Conservation (phyloP, 2,329 filamentous ascomycete genomes). For the Curvularia spicifera region DNA sequence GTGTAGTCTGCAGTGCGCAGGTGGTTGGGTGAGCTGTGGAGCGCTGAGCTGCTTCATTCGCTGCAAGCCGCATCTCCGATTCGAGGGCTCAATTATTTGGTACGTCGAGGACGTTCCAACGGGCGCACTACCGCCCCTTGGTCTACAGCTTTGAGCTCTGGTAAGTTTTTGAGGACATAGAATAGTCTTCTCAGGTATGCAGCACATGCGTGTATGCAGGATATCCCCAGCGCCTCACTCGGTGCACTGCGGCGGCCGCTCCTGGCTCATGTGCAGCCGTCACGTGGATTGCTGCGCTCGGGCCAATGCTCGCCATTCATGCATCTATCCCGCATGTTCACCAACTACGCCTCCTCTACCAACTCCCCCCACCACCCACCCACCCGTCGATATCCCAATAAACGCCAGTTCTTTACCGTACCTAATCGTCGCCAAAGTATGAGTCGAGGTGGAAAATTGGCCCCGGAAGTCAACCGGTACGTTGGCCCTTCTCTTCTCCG, state of each 20-base stretch:
- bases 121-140: background rate
- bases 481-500: conserved; percentile 47
- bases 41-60: conserved; percentile 27
- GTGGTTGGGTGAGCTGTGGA: conserved; percentile 13
- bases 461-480: conserved; percentile 98
- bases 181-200: background rate
- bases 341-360: conserved; percentile 10
- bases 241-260: background rate
- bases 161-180: background rate
- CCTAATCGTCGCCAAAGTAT: conserved; percentile 67
- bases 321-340: conserved; percentile 19
- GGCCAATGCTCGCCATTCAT: conserved; percentile 13
- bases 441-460: conserved; percentile 96
- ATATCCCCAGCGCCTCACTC: background rate
- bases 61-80: conserved; percentile 33
- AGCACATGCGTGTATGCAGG: background rate
- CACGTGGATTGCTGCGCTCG: conserved; percentile 12
- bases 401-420: conserved; percentile 30
- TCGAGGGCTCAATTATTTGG: conserved; percentile 18
- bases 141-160: background rate
- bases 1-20: conserved; percentile 4
- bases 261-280: conserved; percentile 9
- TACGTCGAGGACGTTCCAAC: background rate
- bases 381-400: conserved; percentile 23
- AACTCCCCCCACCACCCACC: conserved; percentile 16